Base-by-base conservation (phyloP, 2,329 filamentous ascomycete species). In the Orbilia oligospora region DNA sequence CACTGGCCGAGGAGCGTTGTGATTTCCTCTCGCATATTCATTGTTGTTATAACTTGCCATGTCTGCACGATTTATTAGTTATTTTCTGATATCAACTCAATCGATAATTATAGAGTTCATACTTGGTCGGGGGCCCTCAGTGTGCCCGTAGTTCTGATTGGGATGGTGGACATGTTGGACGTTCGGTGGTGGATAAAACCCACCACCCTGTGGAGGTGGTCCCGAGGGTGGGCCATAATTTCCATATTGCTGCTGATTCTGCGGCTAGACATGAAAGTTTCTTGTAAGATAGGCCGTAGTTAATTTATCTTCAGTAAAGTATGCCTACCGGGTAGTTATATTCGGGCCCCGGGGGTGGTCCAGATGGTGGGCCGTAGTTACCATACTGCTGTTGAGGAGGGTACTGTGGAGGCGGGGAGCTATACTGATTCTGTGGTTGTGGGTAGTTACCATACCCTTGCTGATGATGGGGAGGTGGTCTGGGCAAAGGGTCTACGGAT, bases 371-470 rank as follows among this genome's bases (percentile, higher is more conserved):
- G 20, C 73, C 73, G 27, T 53, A 77, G 58, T 71, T 76, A 48
- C 67, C 73, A 48, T 75, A 76, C 20, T 68, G 63, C 36, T 67
- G 61, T 64, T 56, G 69, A 16, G 58, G 61, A 18, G 58, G 61
- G 20, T 71, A 70, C 44, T 78, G 69, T 46, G 67, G 56, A 44
- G 68, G 68, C 63, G 75, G 75, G 53, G 67, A 78, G 68, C 63
- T 44, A 24, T 72, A 73, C 48, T 72, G 75, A 55, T 58, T 65
- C 22, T 66, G 58, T 41, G 75, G 68, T n/a, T n/a, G n/a, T 6
- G 75, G 75, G 30, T 55, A 65, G 46, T 49, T 38, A 38, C 71
- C 46, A 20, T 24, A 55, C n/a, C 36, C 24, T 41, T 46, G 48
- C 48, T 63, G 49, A 3, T 63, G 49, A 3, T 49, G 49, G 6